Percentiles rank a stretch among this genome's conserved stretches.
Conservation (phyloP, 2,329 filamentous ascomycete species). For the Trichophyton simii region DNA sequence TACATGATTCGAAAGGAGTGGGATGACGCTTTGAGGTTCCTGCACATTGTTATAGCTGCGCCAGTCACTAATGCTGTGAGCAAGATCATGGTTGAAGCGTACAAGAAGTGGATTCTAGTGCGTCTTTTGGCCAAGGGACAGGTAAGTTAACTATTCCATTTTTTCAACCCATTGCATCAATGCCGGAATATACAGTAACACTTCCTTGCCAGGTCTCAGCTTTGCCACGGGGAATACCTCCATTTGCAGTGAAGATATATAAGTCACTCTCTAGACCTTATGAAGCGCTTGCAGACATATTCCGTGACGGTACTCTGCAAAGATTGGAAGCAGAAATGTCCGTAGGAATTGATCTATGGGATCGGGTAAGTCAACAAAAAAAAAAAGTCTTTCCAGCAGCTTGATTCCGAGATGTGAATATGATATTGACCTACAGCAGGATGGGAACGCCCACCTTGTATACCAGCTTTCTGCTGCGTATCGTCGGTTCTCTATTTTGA, state of each 20-base stretch:
- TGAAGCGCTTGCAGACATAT: conserved; percentile 54
- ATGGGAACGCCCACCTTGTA: conserved; percentile 62
- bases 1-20: conserved; percentile 51
- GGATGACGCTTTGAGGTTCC: conserved; percentile 48
- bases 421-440: conserved; percentile 28
- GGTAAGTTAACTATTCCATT: conserved; percentile 19
- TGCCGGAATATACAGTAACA: neutral
- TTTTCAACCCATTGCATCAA: neutral
- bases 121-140: conserved; percentile 59
- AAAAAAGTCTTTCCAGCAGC: neutral
- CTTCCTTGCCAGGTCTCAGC: conserved; percentile 27
- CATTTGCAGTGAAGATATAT: conserved; percentile 46
- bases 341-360: conserved; percentile 48
- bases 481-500: conserved; percentile 61
- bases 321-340: conserved; percentile 54
- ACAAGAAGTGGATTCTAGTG: conserved; percentile 81
- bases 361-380: conserved; percentile 32
- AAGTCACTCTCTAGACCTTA: conserved; percentile 55
- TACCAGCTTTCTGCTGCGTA: conserved; percentile 57
- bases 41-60: conserved; percentile 54
- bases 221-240: conserved; percentile 36
- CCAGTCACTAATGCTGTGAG: conserved; percentile 54
- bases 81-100: conserved; percentile 73
- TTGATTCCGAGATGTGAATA: neutral
- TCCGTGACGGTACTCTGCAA: conserved; percentile 46